phyloP scores from a whole-genome alignment of 2,329 filamentous ascomycete genomes.

The Colletotrichum melonis region DNA sequence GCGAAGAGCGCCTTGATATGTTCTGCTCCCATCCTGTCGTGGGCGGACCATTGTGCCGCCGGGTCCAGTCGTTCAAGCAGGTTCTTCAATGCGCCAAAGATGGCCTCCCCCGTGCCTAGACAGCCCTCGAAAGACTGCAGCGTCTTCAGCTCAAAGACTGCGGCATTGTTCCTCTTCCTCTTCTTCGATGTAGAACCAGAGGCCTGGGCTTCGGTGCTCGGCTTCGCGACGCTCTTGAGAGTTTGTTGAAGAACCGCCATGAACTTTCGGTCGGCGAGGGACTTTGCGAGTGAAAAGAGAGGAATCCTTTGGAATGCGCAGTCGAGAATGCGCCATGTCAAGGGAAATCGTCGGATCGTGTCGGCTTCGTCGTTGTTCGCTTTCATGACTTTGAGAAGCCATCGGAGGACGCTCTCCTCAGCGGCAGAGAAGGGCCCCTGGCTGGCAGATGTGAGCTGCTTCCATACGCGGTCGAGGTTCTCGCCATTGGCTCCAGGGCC shows the following conservation, averaged over 20 bases:
- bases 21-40: slow-evolving; percentile 65
- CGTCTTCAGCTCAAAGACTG: slow-evolving; percentile 51
- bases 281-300: slow-evolving; percentile 74
- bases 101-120: slow-evolving; percentile 57
- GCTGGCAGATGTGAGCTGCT: slow-evolving; percentile 54
- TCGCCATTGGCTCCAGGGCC: slow-evolving; percentile 56
- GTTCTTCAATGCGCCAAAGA: slow-evolving; percentile 59
- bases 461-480: slow-evolving; percentile 63
- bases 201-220: slow-evolving; percentile 42
- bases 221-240: slow-evolving; percentile 66
- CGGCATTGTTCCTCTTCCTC: slow-evolving; percentile 56
- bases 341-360: slow-evolving; percentile 64
- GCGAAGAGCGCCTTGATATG: slow-evolving; percentile 69
- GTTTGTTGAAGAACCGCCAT: slow-evolving; percentile 73
- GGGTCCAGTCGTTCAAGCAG: slow-evolving; percentile 59
- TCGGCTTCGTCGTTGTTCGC: slow-evolving; percentile 56
- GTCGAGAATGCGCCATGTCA: slow-evolving; percentile 71
- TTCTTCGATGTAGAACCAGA: slow-evolving; percentile 49
- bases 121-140: slow-evolving; percentile 55
- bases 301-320: slow-evolving; percentile 74
- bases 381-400: slow-evolving; percentile 73
- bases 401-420: slow-evolving; percentile 69
- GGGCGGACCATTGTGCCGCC: slow-evolving; percentile 47
- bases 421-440: slow-evolving; percentile 60
- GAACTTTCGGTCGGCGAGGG: slow-evolving; percentile 78